Evolutionary conservation across 257 asterid genomes (phyloP).

Genomic region (Jacaranda copaia): DNA sequence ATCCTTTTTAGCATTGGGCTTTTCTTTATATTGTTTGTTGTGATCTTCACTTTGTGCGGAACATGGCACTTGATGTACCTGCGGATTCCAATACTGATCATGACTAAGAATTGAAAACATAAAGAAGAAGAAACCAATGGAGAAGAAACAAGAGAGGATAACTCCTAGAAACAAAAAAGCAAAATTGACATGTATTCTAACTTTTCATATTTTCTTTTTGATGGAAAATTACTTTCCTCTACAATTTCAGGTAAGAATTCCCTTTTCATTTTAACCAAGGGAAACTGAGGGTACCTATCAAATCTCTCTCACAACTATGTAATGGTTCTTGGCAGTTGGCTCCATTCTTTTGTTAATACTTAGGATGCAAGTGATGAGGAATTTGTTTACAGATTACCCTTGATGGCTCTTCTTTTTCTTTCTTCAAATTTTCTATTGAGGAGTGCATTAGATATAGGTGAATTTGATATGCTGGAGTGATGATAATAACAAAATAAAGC

Average conservation of each 20-base stretch:
- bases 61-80: background rate
- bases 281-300: background rate
- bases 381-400: background rate
- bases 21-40: background rate
- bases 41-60: background rate
- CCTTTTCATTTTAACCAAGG: background rate
- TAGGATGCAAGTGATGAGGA: background rate
- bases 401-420: no score
- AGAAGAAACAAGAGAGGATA: background rate
- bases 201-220: background rate
- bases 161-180: background rate
- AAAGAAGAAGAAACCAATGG: background rate
- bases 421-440: no score
- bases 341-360: no score
- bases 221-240: background rate
- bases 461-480: no score
- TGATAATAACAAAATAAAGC: no score
- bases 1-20: background rate
- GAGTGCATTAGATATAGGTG: no score
- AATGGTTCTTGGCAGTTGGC: no score
- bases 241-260: background rate
- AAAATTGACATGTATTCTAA: background rate
- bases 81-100: no score
- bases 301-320: no score
- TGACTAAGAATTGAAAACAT: background rate